phyloP scores from a whole-genome alignment of 345 rosid genomes.

The Acer yangbiense region DNA sequence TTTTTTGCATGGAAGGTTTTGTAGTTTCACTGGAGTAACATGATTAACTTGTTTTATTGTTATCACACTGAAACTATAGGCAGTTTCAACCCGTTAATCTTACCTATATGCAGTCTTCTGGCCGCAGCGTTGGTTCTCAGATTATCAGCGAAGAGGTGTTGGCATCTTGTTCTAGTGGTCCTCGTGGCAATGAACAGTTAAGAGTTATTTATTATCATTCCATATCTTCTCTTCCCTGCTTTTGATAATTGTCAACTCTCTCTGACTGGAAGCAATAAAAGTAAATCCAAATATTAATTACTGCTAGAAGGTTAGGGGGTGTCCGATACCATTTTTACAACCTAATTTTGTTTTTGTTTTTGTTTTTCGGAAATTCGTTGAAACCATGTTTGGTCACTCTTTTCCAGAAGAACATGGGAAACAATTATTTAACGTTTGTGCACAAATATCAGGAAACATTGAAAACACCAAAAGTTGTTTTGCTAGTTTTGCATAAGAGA shows the following conservation, averaged over 20 bases:
- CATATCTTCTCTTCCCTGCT: background rate
- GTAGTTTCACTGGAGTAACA: background rate
- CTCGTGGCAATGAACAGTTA: constrained; percentile 92
- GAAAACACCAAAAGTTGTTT: too few species aligned
- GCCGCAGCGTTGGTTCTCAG: constrained; percentile 65
- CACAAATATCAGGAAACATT: too few species aligned
- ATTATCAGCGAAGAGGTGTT: constrained; percentile 76
- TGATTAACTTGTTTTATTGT: background rate
- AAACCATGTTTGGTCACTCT: too few species aligned
- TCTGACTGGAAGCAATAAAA: background rate
- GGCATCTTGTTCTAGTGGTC: constrained; percentile 72
- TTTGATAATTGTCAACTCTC: background rate
- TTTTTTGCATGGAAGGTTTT: background rate
- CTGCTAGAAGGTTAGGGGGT: background rate
- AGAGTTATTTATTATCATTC: constrained; percentile 19
- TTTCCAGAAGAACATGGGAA: too few species aligned
- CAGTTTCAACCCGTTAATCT: constrained; percentile 19
- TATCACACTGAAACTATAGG: background rate
- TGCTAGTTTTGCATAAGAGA: too few species aligned
- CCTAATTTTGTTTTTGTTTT: too few species aligned
- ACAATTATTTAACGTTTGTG: too few species aligned
- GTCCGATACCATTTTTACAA: too few species aligned
- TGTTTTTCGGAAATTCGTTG: too few species aligned
- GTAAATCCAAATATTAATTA: background rate
- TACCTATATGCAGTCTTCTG: constrained; percentile 53